Base-by-base conservation (phyloP, 495 filamentous ascomycete species). In the Letharia lupina region DNA sequence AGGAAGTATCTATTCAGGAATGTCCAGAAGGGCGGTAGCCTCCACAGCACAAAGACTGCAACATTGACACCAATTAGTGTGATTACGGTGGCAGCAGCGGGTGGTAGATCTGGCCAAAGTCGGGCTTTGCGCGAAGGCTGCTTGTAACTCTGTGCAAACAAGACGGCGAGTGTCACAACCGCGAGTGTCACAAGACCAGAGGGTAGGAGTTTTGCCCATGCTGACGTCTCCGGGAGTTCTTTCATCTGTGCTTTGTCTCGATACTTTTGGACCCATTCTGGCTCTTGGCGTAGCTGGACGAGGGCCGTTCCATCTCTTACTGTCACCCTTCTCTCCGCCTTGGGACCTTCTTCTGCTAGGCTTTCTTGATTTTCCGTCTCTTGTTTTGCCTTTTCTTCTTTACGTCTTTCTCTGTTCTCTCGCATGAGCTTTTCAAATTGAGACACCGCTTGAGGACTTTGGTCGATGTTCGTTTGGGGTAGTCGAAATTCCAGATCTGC, bases 1-100 rank as follows among this genome's bases (percentile, higher is more conserved):
- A 94, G 81, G 72, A 96, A 90, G 74, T 91, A 91, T 47, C 79
- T 84, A 72, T 95, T 96, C 45, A 97, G 74, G 15, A 89, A 52
- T n/a, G 76, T 74, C 88, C 89, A 96, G 16, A 86, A 65, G 0
- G 86, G 82, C 7, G 91, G 90, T 5, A 84, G 58, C 69, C 81
- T 83, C 91, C 91, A 96, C 20, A 81, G 66, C 11, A 81, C 45
- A 64, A 82, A 89, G 20, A 93, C 75, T 7, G 77, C 70, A 16
- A 86, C 44, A 71, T 96, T 96, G 44, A 81, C 71, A 28, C 78
- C 81, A 42, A 93, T 82, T 62, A 97, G 78, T 18, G 77, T 78
- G 58, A 83, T 73, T 15, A 91, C 77, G 13, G 95, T 97, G 39
- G 93, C 91, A 3, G 87, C 85, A 4, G 93, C 85, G 2, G 89